A percentile compares a stretch with the other conserved stretches of the same genome.
These are phyloP conservation scores for Talaromyces sp. DNA, from an alignment of 2,329 filamentous ascomycete species.

Conservation along the genomic window DNA sequence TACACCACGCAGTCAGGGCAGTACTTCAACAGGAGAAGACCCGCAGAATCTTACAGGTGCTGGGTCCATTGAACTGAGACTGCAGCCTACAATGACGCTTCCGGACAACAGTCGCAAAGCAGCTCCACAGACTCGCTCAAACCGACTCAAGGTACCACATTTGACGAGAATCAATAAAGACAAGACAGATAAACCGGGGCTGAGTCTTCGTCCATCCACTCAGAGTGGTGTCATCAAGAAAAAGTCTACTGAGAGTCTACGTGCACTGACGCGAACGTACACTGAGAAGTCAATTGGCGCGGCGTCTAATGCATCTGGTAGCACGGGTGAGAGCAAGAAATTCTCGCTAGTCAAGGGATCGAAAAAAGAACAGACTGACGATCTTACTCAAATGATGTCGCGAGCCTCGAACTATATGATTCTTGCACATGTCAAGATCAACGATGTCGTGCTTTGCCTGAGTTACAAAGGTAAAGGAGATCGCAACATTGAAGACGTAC, in stretches of 20 bases:
- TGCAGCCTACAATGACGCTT: slow-evolving; percentile 73
- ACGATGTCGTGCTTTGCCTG: slow-evolving; percentile 89
- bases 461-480: slow-evolving; percentile 96
- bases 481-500: slow-evolving; percentile 92
- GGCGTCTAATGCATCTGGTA: slow-evolving; percentile 28
- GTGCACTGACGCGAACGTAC: slow-evolving; percentile 32
- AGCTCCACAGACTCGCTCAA: slow-evolving; percentile 33
- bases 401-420: slow-evolving; percentile 98
- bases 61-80: slow-evolving; percentile 73
- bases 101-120: slow-evolving; percentile 37
- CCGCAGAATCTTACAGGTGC: slow-evolving; percentile 59
- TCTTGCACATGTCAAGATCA: slow-evolving; percentile 89
- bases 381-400: slow-evolving; percentile 93
- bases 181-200: slow-evolving; percentile 21
- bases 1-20: slow-evolving; percentile 41
- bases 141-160: slow-evolving; percentile 31
- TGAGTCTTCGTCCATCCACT: slow-evolving; percentile 18
- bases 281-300: slow-evolving; percentile 38
- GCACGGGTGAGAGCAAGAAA: slow-evolving; percentile 45
- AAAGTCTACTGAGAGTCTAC: slow-evolving; percentile 42
- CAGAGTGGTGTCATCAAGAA: slow-evolving; percentile 36
- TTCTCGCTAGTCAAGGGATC: slow-evolving; percentile 44
- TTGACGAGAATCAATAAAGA: slow-evolving; percentile 36
- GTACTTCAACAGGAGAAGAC: slow-evolving; percentile 40
- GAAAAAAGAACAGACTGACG: slow-evolving; percentile 69